Percentiles rank a stretch among this genome's conserved stretches.
Evolutionary conservation across 2,329 filamentous ascomycete genomes (phyloP).

Genomic region (Trichoderma sp.): DNA sequence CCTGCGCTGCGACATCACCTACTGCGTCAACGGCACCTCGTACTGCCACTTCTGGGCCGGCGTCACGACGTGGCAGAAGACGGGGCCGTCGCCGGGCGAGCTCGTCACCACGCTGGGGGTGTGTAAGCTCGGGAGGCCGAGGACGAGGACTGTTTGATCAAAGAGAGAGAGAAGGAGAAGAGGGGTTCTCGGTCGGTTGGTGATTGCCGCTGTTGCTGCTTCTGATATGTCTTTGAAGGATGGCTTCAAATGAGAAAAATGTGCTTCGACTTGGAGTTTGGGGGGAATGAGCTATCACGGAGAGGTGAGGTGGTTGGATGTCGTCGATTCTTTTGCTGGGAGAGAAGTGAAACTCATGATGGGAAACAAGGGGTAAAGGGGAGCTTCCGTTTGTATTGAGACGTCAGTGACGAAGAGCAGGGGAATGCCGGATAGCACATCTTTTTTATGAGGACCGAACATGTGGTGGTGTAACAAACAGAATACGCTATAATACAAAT

Average conservation of each 20-base stretch:
- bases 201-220: too few relatives aligned
- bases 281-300: neutral
- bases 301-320: too few relatives aligned
- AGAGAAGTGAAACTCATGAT: too few relatives aligned
- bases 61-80: conserved; percentile 41
- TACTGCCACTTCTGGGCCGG: conserved; percentile 48
- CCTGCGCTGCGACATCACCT: conserved; percentile 41
- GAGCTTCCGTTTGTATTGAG: neutral
- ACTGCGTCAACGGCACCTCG: conserved; percentile 41
- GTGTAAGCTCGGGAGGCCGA: conserved; percentile 24
- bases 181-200: too few relatives aligned
- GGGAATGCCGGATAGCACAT: neutral
- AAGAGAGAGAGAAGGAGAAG: neutral
- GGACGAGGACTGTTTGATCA: conserved; percentile 1
- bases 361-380: too few relatives aligned
- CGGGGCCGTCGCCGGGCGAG: conserved; percentile 44
- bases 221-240: neutral
- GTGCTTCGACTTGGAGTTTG: neutral
- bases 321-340: neutral
- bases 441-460: neutral
- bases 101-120: conserved; percentile 39
- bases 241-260: neutral
- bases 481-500: neutral
- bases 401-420: neutral
- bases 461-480: neutral